Evolutionary conservation across 139 green algal species (phyloP).

Genomic region (Chlorella sp.): DNA sequence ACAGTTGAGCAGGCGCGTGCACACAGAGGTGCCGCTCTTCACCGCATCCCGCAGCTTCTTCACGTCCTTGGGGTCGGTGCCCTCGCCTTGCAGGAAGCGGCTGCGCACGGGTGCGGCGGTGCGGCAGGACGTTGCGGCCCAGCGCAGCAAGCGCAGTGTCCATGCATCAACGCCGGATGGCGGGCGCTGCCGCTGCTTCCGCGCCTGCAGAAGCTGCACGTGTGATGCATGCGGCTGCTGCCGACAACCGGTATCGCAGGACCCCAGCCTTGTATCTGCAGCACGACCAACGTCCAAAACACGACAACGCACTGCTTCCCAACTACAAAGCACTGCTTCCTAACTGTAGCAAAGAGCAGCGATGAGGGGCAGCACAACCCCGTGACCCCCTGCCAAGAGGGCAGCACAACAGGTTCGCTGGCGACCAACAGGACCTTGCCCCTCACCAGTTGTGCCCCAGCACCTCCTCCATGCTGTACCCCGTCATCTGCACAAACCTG

Average conservation of each 20-base stretch:
- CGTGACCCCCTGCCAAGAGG: too few relatives aligned
- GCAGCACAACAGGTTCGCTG: too few relatives aligned
- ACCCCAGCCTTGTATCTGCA: too few relatives aligned
- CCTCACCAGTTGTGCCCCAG: slow-evolving; percentile 96
- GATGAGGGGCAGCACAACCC: too few relatives aligned
- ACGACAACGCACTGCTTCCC: too few relatives aligned
- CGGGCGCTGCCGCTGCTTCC: too few relatives aligned
- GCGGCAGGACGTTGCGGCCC: background rate
- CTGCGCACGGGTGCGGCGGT: slow-evolving; percentile 50
- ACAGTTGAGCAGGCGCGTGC: slow-evolving; percentile 93
- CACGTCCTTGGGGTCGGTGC: slow-evolving; percentile 91
- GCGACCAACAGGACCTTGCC: too few relatives aligned
- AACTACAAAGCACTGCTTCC: too few relatives aligned
- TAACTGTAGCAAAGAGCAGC: too few relatives aligned
- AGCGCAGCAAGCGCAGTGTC: background rate
- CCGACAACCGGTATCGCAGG: too few relatives aligned
- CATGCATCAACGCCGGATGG: too few relatives aligned
- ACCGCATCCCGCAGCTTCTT: slow-evolving; percentile 81
- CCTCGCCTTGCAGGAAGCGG: slow-evolving; percentile 97
- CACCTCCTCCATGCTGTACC: slow-evolving; percentile 93
- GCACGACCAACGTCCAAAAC: too few relatives aligned
- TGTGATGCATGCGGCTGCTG: background rate
- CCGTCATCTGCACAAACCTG: slow-evolving; percentile 97
- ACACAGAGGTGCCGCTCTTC: slow-evolving; percentile 64
- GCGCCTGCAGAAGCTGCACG: background rate